Evolutionary conservation across 306 rosid genomes (phyloP), one percentile per base, ranked within the genome.

Genomic region (Acacia confusa): DNA sequence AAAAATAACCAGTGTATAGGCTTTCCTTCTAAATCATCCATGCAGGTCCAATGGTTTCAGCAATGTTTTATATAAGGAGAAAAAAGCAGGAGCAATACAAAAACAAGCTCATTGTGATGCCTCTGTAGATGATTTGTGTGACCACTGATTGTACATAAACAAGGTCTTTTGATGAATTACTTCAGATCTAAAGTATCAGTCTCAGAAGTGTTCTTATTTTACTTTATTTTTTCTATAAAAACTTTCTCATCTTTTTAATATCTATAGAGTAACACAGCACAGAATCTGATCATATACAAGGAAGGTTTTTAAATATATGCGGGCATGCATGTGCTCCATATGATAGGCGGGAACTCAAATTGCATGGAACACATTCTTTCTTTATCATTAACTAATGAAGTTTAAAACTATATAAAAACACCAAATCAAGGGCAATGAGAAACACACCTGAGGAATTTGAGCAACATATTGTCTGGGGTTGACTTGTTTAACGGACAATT

Each of bases 381-480:
- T 8, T 22, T 27, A 79, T 38, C 44, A 55, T 44, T 15, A 15
- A 52, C 25, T 34, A 7, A 34, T 1, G 40, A 47, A 67, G 75
- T 19, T 50, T 61, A 50, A 36, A 61, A 30, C 17, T 68, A 8
- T 4, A 9, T 52, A 70, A 58, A 32, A 58, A 68, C 57, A 8
- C 17, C 58, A 61, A 5, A 38, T 15, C 11, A 36, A 52, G 47
- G n/a, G 28, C 36, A 15, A 58, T 44, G 36, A 10, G 36, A 63
- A 69, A 69, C 36, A 47, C 19, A 95, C 99, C 93, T 89, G 94
- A 6, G 99, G 94, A 78, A 95, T 93, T 78, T 88, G 80, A 7
- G 99, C 98, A 10, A 95, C 96, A 65, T 95, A 95, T 16, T 93
- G 98, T 3, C 98, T 82, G 20, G 99, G 98, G 86, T 95, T 93